Evolutionary conservation across 2,329 filamentous ascomycete genomes (phyloP), one percentile per base, ranked within the genome.

Genomic region (Scedosporium dehoogii): DNA sequence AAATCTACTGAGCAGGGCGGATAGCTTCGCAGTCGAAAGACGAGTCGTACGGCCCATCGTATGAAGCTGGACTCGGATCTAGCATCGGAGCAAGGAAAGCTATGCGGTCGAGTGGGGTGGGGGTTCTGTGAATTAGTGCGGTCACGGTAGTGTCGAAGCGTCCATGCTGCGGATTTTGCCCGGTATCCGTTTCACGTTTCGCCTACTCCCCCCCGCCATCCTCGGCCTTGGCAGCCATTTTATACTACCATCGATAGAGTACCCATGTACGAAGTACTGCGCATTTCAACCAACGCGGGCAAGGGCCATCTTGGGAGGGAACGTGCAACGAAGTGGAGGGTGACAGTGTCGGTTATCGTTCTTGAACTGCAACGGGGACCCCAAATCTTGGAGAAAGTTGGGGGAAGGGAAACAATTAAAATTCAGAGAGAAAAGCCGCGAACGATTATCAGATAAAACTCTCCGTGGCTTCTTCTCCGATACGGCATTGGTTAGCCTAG

Each of bases 151-250:
- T 23, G 18, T 18, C 23, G 23, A 23, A 21, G 21, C 9, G 48
- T 25, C 23, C 12, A 23, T 23, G 23, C 23, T 23, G 51, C 18
- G n/a, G 51, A 55, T 14, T 55, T 14, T 55, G 51, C 23, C 51
- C 51, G 51, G 51, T 14, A 55, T 55, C 51, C 51, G 51, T 55
- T 55, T 55, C 51, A 25, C 51, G 51, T 55, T 55, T 55, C 51
- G 51, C 12, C 51, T 55, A 23, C 12, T 55, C 51, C 51, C 48
- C 48, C 44, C 44, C 44, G 12, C 51, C 51, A 55, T 55, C 51
- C 51, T 25, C 12, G 12, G 51, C 18, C 51, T 55, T 55, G 51
- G 51, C 51, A 27, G 51, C 12, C 23, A 27, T 55, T 23, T 18
- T 18, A 18, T 23, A 48, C 44, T 48, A 38, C 33, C 33, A 12